Base-by-base conservation (phyloP, 106 monocot species). In the Apostasia ramifera region DNA sequence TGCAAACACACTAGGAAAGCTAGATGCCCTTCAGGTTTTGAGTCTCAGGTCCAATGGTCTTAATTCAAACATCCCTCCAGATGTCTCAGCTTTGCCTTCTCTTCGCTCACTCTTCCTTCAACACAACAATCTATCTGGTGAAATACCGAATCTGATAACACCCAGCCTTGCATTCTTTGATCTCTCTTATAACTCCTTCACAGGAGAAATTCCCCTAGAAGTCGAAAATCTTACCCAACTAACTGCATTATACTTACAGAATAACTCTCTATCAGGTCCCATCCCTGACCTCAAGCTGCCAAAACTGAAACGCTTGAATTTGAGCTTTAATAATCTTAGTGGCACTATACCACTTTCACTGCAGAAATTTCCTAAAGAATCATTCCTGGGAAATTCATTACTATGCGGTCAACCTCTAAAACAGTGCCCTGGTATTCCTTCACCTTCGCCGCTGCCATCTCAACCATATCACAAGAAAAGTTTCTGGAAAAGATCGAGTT, bases 11-110 rank as follows among this genome's bases (percentile, higher is more conserved):
- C 79, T 98, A 13, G 92, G 98, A 6, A 89, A 86, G 57, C 93
- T 98, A 43, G 87, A 98, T 51, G 81, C 85, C 3, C 79, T 98
- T 12, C 73, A 81, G 73, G 77, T 82, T 39, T 70, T 98, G 40
- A 98, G 98, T 64, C 87, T 98, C 4, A 67, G 98, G 46, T 93
- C 89, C 43, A 98, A 98, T 71, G 81, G 71, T n/a, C 81, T 98
- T 38, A 70, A 15, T 55, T 85, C 75, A 40, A 67, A 68, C 59
- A 65, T 93, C 8, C 92, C 98, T 64, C 70, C 85, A 8, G 90
- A 93, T 56, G 74, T 98, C 49, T 59, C 77, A 52, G 81, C 85
- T 8, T 57, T 98, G 11, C 81, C 89, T 80, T 82, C 89, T 15
- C 42, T 98, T 14, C 87, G 69, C 42, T 81, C 78, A 56, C 85